Percentiles rank a stretch among this genome's conserved stretches.
phyloP scores from a whole-genome alignment of 441 rosid genomes.

The Metrosideros polymorpha region DNA sequence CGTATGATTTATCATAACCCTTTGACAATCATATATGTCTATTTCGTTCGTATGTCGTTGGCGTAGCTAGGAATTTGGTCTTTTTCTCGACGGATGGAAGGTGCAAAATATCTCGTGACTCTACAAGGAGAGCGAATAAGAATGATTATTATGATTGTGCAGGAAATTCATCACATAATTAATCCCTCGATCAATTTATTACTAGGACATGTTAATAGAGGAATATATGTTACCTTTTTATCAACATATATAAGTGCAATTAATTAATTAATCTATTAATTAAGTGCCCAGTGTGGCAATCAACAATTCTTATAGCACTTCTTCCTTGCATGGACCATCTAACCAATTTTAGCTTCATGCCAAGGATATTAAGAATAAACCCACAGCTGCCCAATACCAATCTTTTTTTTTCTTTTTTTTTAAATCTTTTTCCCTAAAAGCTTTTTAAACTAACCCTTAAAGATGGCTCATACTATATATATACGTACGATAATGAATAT shows the following conservation, averaged over 20 bases:
- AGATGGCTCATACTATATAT: background rate
- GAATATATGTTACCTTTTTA: background rate
- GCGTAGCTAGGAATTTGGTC: background rate
- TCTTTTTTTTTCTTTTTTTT: background rate
- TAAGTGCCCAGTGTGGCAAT: background rate
- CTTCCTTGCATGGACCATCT: background rate
- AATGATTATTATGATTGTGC: background rate
- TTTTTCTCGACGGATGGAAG: background rate
- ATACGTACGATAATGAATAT: background rate
- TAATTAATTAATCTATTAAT: background rate
- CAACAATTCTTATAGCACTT: background rate
- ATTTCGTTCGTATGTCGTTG: background rate
- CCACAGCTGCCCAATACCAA: background rate
- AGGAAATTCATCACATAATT: background rate
- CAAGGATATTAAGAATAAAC: background rate
- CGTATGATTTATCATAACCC: background rate
- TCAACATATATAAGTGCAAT: background rate
- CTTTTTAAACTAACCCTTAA: background rate
- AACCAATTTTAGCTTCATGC: background rate
- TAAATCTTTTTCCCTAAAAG: background rate
- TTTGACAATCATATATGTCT: background rate
- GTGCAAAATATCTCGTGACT: background rate
- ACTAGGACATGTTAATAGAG: background rate
- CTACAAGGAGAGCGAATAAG: background rate
- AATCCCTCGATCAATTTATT: background rate